These are phyloP conservation scores for Coemansia asiatica DNA, from an alignment of 192 early-diverging fungal genomes.

Conservation along the genomic window DNA sequence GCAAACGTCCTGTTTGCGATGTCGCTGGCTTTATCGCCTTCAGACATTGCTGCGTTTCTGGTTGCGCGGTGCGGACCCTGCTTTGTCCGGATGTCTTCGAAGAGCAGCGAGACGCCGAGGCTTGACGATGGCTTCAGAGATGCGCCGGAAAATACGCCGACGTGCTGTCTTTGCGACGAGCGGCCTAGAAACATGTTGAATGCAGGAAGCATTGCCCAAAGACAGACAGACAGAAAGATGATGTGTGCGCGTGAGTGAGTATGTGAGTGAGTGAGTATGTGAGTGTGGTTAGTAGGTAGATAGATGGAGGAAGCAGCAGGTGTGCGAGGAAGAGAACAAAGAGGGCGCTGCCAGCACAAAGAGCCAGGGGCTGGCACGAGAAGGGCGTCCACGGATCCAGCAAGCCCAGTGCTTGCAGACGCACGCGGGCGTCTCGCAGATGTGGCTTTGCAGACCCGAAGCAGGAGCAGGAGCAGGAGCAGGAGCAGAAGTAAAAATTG, in stretches of 20 bases:
- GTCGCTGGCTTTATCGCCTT: slow-evolving; percentile 16
- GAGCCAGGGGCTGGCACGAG: not conserved
- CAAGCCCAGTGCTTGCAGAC: not conserved
- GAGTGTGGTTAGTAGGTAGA: not conserved
- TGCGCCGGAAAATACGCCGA: slow-evolving; percentile 33
- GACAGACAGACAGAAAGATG: not conserved
- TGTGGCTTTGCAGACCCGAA: not conserved
- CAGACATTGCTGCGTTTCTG: slow-evolving; percentile 27
- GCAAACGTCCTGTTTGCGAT: slow-evolving; percentile 57
- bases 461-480: not conserved
- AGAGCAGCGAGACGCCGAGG: slow-evolving; percentile 43
- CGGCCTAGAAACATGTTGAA: slow-evolving; percentile 48
- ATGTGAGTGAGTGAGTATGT: not conserved
- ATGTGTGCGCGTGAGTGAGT: not conserved
- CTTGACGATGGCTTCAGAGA: slow-evolving; percentile 34
- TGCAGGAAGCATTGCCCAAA: slow-evolving; percentile 26
- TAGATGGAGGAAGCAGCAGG: too few species aligned
- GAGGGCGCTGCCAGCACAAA: too few species aligned
- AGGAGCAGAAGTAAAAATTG: not conserved
- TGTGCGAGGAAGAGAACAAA: too few species aligned
- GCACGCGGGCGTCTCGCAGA: not conserved
- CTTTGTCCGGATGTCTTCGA: slow-evolving; percentile 38
- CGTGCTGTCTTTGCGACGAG: slow-evolving; percentile 41
- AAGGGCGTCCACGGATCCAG: too few species aligned
- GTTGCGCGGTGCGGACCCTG: not conserved